Evolutionary conservation across 768 basidiomycete genomes (phyloP), one percentile per base, ranked within the genome.

Genomic region (Boletus vinaceobasis): DNA sequence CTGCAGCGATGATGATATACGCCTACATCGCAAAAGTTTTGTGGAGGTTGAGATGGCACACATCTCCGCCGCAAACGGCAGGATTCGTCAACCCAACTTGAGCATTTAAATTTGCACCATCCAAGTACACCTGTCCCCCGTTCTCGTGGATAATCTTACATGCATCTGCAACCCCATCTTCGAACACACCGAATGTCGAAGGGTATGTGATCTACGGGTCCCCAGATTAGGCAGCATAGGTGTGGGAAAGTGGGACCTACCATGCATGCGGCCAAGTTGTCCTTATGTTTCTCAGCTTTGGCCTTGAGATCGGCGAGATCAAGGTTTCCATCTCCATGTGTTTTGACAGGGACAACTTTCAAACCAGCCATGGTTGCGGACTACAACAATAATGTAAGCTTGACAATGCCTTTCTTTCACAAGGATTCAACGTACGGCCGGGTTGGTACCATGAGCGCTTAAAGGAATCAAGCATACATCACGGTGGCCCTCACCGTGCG

Each of bases 391-490:
- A 58, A 42, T 21, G 48, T 72, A 43, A 70, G 58, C 35, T 50
- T 29, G 48, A 29, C 14, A 33, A 46, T n/a, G 23, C 44, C 37
- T 35, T 21, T 44, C 4, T 48, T 26, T 14, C 27, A 40, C 29
- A 39, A 40, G n/a, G 11, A 48, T 35, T 9, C 23, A 48, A 11
- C 89, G 74, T 65, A 92, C 92, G 47, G 97, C 97, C 44, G 97
- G 97, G 73, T 99, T 98, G 40, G 97, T 98, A 40, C 97, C 97
- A 73, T 98, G 97, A 3, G 97, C 97, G 62, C 93, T 96, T 50
- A 96, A 74, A 51, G 97, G 97, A 62, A 98, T 96, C 48, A 98
- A 73, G 68, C 94, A 98, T 47, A 98, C 82, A 69, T 98, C 83
- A 43, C 97, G 85, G 60, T 95, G 84, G 1, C 77, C 80, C 64